Evolutionary conservation across 441 rosid genomes (phyloP), one percentile per base, ranked within the genome.

Genomic region (Sinapis alba): DNA sequence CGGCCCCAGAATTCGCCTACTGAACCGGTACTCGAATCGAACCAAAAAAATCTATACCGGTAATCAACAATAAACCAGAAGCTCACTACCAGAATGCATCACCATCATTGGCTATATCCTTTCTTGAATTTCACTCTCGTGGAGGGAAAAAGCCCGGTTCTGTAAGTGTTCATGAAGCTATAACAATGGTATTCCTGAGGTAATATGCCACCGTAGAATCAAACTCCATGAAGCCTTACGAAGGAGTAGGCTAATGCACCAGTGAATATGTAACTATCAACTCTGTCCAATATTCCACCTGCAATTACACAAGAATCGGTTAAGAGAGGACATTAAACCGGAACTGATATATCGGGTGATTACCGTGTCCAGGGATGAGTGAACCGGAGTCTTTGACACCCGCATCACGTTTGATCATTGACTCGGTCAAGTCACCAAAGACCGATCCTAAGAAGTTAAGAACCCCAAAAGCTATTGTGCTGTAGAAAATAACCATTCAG

Each of bases 351-450:
- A 23, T 36, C 38, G 11, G 3, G 38, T 59, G 2, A 20, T 8
- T 85, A 91, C 98, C 98, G 24, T 93, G 98, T 43, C 98, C 96
- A 61, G 98, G 98, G 45, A 93, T 93, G 59, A 93, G 89, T 59
- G 98, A 87, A 28, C 97, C 98, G 2, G 98, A 93, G 79, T 93
- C 96, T 83, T 93, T 93, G 65, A 93, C 98, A 62, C 98, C 97
- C 0, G 98, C 98, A 76, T 93, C 98, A 5, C 98, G 92, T 80
- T 93, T 93, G 86, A 93, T 93, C 94, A 91, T 87, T 10, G 96
- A 93, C 73, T 91, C 98, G 9, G 86, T 93, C 41, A 93, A 92
- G 84, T 93, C 98, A 78, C 97, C 98, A 64, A 91, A 93, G 26
- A 93, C 77, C 51, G 96, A 91, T 62, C 98, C 98, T 45, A 89